Evolutionary conservation across 2,329 filamentous ascomycete species (phyloP), one percentile per base, ranked within the genome.

Genomic region (Scytalidium sp.): DNA sequence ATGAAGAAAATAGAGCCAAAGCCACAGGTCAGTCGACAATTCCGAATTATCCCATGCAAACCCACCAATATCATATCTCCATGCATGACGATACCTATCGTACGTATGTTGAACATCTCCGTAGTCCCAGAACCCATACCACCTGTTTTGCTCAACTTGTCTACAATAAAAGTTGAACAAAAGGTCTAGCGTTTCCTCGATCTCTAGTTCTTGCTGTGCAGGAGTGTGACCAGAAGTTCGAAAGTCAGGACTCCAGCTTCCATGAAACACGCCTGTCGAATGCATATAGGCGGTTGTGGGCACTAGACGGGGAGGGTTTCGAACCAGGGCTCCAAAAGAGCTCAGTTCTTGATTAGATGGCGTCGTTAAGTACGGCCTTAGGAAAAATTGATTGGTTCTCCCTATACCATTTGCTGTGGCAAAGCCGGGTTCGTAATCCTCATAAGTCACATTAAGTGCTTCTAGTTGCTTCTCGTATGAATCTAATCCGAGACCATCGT

Each of bases 21-120:
- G 75, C 66, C 78, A 85, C 2, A 84, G 63, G 56, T 85, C 81
- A 0, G 82, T 78, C 0, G 81, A 84, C 0, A 85, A 69, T 60
- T 85, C 81, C 0, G 78, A 81, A 58, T 85, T 85, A 44, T 84
- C 81, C 82, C 82, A 85, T 0, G 80, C 81, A 50, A 80, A 85
- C 0, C 82, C 82, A 3, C 82, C 81, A n/a, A 85, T 63, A 43
- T 85, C 82, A 49, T 84, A 85, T 1, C 79, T 73, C 82, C 82
- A 85, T 1, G 70, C 71, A 53, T 84, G 81, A 3, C 81, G 69
- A 59, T 83, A 75, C 0, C 61, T 55, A 45, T 85, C 81, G 52
- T 85, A 85, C 0, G 79, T 78, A 56, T 85, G 82, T 71, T 81
- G 80, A 39, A 85, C 72, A 54, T 85, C 82, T 2, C 82, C 82